phyloP scores from a whole-genome alignment of 2,329 filamentous ascomycete genomes.

The Simplicillium aogashimaense region DNA sequence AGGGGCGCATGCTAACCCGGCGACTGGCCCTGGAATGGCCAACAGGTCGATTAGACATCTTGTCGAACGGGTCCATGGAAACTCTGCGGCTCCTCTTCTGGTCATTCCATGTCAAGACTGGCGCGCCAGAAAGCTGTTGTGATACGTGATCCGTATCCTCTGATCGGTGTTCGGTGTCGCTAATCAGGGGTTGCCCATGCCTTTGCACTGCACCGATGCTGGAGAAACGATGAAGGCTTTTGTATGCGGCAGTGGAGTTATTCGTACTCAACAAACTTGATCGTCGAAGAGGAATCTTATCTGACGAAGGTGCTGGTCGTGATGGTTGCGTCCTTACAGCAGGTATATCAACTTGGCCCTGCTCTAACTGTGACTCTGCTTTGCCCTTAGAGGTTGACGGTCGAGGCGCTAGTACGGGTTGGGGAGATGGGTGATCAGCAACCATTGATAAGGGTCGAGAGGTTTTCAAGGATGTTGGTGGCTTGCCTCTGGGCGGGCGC shows the following conservation, averaged over 20 bases:
- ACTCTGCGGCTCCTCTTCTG: not conserved
- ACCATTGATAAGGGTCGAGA: slow-evolving; percentile 45
- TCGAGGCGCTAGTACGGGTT: slow-evolving; percentile 14
- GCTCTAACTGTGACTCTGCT: no score
- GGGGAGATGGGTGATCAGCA: slow-evolving; percentile 40
- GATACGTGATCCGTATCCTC: not conserved
- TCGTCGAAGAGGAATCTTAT: no score
- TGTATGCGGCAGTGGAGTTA: no score
- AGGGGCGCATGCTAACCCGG: not conserved
- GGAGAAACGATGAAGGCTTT: no score
- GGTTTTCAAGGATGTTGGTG: slow-evolving; percentile 36
- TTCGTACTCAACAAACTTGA: no score
- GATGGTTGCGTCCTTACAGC: no score
- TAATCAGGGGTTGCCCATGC: slow-evolving; percentile 1
- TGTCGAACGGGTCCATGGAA: not conserved
- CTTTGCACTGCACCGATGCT: not conserved
- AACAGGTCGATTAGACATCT: not conserved
- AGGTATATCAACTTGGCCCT: no score
- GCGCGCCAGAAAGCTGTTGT: not conserved
- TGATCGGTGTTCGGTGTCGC: not conserved
- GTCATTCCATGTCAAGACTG: slow-evolving; percentile 3
- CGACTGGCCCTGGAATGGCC: not conserved
- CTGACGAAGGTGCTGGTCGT: no score
- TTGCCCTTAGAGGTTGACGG: no score
- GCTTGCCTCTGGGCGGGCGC: slow-evolving; percentile 22